Evolutionary conservation across 352 stramenopile genomes (phyloP).

Genomic region (Pythium periplocum): DNA sequence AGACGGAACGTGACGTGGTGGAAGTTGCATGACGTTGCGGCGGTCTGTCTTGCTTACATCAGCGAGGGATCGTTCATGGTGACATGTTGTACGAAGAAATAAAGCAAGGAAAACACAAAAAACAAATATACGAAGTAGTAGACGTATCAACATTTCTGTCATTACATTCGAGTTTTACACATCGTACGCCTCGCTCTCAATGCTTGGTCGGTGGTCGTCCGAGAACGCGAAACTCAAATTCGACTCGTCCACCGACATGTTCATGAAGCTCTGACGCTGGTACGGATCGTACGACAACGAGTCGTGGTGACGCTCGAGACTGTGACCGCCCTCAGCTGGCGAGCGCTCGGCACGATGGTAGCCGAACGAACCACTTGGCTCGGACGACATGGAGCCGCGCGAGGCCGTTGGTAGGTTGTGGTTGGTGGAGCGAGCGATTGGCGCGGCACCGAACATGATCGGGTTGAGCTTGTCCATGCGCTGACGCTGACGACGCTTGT

Average conservation of each 20-base stretch:
- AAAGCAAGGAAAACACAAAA: no score
- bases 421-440: not conserved
- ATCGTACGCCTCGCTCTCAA: not conserved
- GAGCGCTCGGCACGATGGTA: constrained; percentile 9
- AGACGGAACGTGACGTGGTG: constrained; percentile 1
- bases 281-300: constrained; percentile 22
- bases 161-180: no score
- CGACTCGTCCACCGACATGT: constrained; percentile 18
- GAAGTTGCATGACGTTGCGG: constrained; percentile 16
- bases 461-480: constrained; percentile 15
- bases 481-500: constrained; percentile 7
- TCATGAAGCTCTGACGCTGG: constrained; percentile 11
- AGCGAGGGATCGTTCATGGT: constrained; percentile 13
- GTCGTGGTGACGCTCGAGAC: constrained; percentile 3
- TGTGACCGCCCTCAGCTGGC: constrained; percentile 1
- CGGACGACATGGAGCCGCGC: constrained; percentile 1
- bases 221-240: constrained; percentile 14
- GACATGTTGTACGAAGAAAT: no score
- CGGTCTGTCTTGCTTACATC: constrained; percentile 16
- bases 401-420: constrained; percentile 1
- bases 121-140: no score
- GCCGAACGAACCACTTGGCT: constrained; percentile 6
- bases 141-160: no score
- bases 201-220: not conserved
- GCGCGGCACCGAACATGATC: not conserved